Base-by-base conservation (phyloP, 345 rosid species). In the Hevea brasiliensis region DNA sequence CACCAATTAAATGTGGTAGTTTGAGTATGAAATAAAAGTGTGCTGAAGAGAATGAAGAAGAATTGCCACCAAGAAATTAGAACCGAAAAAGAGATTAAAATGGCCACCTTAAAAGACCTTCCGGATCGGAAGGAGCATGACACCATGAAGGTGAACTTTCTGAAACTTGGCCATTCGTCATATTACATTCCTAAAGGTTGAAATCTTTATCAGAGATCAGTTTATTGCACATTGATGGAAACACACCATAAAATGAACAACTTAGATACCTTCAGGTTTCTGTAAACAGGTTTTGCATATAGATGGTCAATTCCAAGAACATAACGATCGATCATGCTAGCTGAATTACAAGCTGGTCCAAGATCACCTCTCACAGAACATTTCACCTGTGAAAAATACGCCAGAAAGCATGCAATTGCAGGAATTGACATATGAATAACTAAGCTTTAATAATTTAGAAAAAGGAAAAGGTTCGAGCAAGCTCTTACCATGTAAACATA, bases 311-410 rank as follows among this genome's bases (percentile, higher is more conserved):
- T 57, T 24, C 88, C 88, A 54, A 85, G 56, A 37, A 75, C 56
- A 68, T 82, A 74, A 69, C 85, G 84, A 68, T 82, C 88, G 59
- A 85, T 85, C 85, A 85, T 77, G 53, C 79, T 81, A 78, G 84
- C 88, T 53, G 85, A 56, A 73, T 85, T 85, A 70, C 88, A 85
- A 53, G 84, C 88, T 73, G 88, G 88, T 29, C 85, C 84, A 72
- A 75, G 72, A 58, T 82, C 81, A 40, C 88, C 82, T 76, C 88
- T 77, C n/a, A 71, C 73, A 14, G 88, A 85, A 71, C 88, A 85
- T 29, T 76, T 76, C 50, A 85, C 88, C 88, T 85, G 61, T 8
- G 23, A 51, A 45, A 72, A 44, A 55, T 29, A 67, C 17, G 55
- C 17, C 45, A 67, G 67, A 44, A 68, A 14, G 51, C 4, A 35